These are phyloP conservation scores for Rhynchospora tenuis DNA, from an alignment of 176 grass and related monocot genomes.

Conservation along the genomic window DNA sequence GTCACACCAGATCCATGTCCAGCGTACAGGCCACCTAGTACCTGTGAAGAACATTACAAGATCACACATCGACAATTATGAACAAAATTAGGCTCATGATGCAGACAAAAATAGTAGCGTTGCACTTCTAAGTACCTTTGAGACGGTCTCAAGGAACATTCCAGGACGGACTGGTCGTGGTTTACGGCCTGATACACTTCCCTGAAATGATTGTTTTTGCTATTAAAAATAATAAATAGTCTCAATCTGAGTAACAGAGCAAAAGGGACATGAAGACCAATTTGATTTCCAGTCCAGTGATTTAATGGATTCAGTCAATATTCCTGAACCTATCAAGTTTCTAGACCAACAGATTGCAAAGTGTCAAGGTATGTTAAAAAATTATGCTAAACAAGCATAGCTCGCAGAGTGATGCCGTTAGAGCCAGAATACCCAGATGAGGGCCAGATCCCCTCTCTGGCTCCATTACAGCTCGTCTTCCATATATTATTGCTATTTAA, in stretches of 20 bases:
- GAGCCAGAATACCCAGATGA: neutral
- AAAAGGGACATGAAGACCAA: neutral
- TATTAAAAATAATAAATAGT: neutral
- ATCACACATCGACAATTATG: neutral
- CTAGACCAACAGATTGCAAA: neutral
- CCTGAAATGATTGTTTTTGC: constrained; percentile 28
- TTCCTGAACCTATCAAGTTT: neutral
- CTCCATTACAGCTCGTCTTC: neutral
- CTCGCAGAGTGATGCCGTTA: neutral
- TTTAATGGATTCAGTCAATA: neutral
- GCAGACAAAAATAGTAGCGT: neutral
- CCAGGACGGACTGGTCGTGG: constrained; percentile 77
- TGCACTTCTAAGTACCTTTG: constrained; percentile 44
- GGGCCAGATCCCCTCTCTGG: neutral
- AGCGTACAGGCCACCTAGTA: constrained; percentile 74
- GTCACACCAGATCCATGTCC: constrained; percentile 77
- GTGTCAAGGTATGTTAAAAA: neutral
- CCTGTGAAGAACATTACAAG: constrained; percentile 34
- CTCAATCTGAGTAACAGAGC: neutral
- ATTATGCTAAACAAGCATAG: neutral
- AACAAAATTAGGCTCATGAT: neutral
- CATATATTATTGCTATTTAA: neutral
- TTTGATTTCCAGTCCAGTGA: neutral
- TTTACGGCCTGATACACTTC: constrained; percentile 52
- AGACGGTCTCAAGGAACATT: constrained; percentile 92